Percentiles rank a stretch among this genome's conserved stretches.
phyloP scores from a whole-genome alignment of 2,329 filamentous ascomycete species.

The Tolypocladium capitatum region DNA sequence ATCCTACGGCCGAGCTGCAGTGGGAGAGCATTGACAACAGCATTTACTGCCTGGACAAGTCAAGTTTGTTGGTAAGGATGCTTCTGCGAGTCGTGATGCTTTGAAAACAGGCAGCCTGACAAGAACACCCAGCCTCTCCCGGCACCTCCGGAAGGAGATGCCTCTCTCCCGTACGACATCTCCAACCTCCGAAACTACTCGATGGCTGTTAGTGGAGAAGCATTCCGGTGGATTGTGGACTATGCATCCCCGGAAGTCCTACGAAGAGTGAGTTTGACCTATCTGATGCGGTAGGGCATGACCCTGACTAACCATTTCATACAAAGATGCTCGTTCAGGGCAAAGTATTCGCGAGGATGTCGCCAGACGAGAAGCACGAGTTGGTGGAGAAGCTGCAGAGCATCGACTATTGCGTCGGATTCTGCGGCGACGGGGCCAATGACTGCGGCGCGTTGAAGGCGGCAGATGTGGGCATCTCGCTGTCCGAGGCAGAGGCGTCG shows the following conservation, averaged over 20 bases:
- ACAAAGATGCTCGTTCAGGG: constrained; percentile 76
- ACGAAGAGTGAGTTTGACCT: constrained; percentile 38
- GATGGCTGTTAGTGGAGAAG: constrained; percentile 79
- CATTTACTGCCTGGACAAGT: constrained; percentile 62
- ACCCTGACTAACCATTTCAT: not conserved
- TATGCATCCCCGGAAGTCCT: constrained; percentile 73
- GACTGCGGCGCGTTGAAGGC: constrained; percentile 95
- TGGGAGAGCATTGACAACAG: constrained; percentile 96
- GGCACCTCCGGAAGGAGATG: constrained; percentile 57
- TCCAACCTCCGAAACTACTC: constrained; percentile 74
- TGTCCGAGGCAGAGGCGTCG: constrained; percentile 93
- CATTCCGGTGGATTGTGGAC: constrained; percentile 94
- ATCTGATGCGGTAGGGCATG: not conserved
- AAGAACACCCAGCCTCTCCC: constrained; percentile 46
- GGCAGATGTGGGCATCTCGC: constrained; percentile 90
- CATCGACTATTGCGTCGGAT: constrained; percentile 88
- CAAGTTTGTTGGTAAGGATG: constrained; percentile 53
- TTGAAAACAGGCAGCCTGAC: not conserved
- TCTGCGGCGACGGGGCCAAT: constrained; percentile 95
- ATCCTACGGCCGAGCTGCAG: constrained; percentile 57
- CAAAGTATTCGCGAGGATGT: constrained; percentile 96
- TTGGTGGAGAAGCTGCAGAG: constrained; percentile 93
- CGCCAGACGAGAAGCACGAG: constrained; percentile 96
- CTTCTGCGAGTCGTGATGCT: no score
- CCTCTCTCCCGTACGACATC: constrained; percentile 75